Percentiles rank a stretch among this genome's conserved stretches.
Evolutionary conservation across 2,329 filamentous ascomycete species (phyloP).

Genomic region (Lasiodiplodia theobromae): DNA sequence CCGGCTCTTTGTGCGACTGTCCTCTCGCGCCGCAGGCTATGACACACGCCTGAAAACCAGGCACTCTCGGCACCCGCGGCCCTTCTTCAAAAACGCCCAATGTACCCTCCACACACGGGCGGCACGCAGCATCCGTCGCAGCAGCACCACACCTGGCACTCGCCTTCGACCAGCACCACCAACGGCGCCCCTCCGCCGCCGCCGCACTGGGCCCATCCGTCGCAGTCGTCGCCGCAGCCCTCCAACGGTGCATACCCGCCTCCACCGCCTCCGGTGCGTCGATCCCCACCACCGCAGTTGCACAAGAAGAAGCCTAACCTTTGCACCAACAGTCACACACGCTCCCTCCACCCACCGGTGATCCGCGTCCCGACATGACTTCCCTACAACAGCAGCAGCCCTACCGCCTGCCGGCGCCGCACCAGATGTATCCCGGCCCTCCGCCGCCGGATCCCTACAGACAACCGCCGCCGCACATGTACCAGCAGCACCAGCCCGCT

Average conservation of each 20-base stretch:
- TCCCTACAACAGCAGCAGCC: conserved; percentile 51
- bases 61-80: conserved; percentile 27
- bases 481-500: conserved; percentile 57
- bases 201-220: conserved; percentile 26
- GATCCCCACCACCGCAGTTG: conserved; percentile 32
- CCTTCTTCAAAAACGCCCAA: conserved; percentile 26
- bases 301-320: conserved; percentile 31
- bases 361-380: conserved; percentile 54
- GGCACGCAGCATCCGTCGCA: conserved; percentile 43
- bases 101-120: conserved; percentile 31
- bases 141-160: conserved; percentile 33
- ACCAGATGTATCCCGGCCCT: conserved; percentile 53
- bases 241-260: conserved; percentile 47
- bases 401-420: conserved; percentile 55
- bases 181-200: conserved; percentile 22
- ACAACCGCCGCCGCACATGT: conserved; percentile 49
- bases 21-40: conserved; percentile 7
- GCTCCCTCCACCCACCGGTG: conserved; percentile 39
- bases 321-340: conserved; percentile 25
- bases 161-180: conserved; percentile 32
- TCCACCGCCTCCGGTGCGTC: conserved; percentile 46
- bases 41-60: conserved; percentile 26
- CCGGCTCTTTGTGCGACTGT: conserved; percentile 26
- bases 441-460: conserved; percentile 50
- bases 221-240: conserved; percentile 39